Percentiles rank a stretch among this genome's conserved stretches.
These are phyloP conservation scores for Fusarium dlaminii DNA, from an alignment of 2,329 filamentous ascomycete species.

Conservation along the genomic window DNA sequence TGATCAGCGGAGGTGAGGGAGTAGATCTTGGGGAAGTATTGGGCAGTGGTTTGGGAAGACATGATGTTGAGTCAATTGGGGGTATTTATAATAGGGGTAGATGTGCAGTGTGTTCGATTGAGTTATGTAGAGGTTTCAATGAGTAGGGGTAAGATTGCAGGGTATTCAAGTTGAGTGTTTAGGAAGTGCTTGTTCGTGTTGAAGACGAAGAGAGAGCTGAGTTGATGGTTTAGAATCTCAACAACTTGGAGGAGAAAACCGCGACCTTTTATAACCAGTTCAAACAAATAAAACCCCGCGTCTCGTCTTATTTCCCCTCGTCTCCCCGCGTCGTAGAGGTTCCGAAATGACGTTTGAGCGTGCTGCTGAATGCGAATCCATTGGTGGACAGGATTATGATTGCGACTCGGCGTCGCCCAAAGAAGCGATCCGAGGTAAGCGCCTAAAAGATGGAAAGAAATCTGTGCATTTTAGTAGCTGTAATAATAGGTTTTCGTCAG, in stretches of 20 bases:
- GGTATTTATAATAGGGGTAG: neutral
- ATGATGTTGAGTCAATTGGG: constrained; percentile 18
- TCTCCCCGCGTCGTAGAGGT: constrained; percentile 27
- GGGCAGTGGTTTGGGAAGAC: constrained; percentile 38
- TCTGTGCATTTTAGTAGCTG: neutral
- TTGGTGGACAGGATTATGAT: constrained; percentile 28
- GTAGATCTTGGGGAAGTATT: constrained; percentile 43
- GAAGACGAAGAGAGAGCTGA: constrained; percentile 8
- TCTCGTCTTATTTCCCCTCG: constrained; percentile 11
- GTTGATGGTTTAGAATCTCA: constrained; percentile 10
- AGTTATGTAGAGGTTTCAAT: neutral
- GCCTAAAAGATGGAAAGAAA: constrained; percentile 4
- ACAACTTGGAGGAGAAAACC: constrained; percentile 17
- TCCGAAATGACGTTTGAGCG: constrained; percentile 36
- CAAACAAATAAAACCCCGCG: constrained; percentile 19
- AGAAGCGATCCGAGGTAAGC: constrained; percentile 36
- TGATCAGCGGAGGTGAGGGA: constrained; percentile 39
- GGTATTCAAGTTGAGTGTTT: neutral
- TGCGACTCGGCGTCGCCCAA: constrained; percentile 33
- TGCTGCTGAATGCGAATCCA: constrained; percentile 25
- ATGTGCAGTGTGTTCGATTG: neutral
- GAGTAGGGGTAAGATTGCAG: neutral
- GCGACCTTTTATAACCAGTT: constrained; percentile 23
- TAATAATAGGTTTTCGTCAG: constrained; percentile 36
- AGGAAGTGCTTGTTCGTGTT: constrained; percentile 15